Base-by-base conservation (phyloP, 306 rosid genomes). In the Castanea sativa region DNA sequence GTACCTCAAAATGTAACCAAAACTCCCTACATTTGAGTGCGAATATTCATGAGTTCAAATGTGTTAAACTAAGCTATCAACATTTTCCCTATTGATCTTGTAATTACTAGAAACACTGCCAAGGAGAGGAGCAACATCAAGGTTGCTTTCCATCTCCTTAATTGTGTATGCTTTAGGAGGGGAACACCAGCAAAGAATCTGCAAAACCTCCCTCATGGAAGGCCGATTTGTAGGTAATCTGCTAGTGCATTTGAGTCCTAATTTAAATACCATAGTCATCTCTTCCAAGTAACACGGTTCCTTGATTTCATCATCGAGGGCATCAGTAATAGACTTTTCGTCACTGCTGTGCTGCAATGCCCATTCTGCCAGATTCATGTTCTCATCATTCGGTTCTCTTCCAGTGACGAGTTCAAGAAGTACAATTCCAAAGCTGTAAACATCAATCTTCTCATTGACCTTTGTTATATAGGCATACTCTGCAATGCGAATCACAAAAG, bases 391-490 rank as follows among this genome's bases (percentile, higher is more conserved):
- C 16, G 98, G 82, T 73, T 88, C 83, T 79, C 87, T 94, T 70
- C 98, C 97, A 0, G 98, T 92, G 23, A 85, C 87, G 30, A 94
- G 93, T 80, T 92, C 98, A 6, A 92, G 82, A 13, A 92, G 97
- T 14, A 94, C 98, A 15, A 94, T 97, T n/a, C 98, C 98, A 43
- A 91, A 92, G 83, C 97, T 90, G 55, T 81, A 94, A 10, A 92
- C 91, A 75, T 92, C 97, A 13, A 82, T 91, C 78, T 94, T 94
- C 83, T 92, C 97, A 15, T 87, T 85, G 33, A 94, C 88, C 87
- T 87, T 91, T 0, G 82, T 77, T 33, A 90, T 89, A 35, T 92
- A 94, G 4, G 89, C 92, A 57, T 92, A 90, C 80, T 91, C 98
- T 92, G 89, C 85, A 81, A 72, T 57, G 16, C 41, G 86, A 81